A percentile compares a stretch with the other conserved stretches of the same genome.
phyloP scores from a whole-genome alignment of 176 grass and related monocot genomes.

The Cymbopogon citratus region DNA sequence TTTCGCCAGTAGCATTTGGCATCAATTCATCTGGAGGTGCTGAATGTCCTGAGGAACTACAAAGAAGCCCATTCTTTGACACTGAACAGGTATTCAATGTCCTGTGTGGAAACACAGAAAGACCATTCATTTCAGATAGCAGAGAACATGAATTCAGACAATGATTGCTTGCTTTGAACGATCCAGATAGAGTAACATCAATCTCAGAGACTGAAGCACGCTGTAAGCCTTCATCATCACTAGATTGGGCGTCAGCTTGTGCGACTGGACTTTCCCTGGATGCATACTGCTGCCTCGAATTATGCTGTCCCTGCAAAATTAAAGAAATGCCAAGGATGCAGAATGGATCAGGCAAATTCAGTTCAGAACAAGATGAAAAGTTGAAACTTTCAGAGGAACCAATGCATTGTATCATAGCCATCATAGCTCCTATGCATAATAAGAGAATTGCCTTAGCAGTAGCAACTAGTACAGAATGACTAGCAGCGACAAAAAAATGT shows the following conservation, averaged over 20 bases:
- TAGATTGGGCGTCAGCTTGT: constrained; percentile 20
- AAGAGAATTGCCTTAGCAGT: background rate
- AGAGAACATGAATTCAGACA: constrained; percentile 4
- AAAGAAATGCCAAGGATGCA: background rate
- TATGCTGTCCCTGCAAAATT: constrained; percentile 28
- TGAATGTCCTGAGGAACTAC: background rate
- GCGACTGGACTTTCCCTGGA: constrained; percentile 8
- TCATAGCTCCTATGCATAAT: background rate
- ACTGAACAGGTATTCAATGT: background rate
- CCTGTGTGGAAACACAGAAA: constrained; percentile 17
- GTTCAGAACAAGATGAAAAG: background rate
- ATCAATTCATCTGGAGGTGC: background rate
- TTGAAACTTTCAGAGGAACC: background rate
- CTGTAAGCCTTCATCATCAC: background rate
- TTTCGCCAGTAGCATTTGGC: constrained; percentile 7
- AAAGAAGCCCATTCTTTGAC: background rate
- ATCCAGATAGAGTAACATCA: background rate
- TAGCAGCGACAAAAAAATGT: background rate
- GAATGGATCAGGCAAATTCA: background rate
- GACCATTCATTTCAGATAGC: background rate
- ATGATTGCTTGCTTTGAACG: constrained; percentile 22
- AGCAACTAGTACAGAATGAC: background rate
- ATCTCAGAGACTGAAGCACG: background rate
- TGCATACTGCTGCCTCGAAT: constrained; percentile 8
- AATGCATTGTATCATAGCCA: background rate